Base-by-base conservation (phyloP, 2,329 filamentous ascomycete species). In the Fusarium euwallaceae region DNA sequence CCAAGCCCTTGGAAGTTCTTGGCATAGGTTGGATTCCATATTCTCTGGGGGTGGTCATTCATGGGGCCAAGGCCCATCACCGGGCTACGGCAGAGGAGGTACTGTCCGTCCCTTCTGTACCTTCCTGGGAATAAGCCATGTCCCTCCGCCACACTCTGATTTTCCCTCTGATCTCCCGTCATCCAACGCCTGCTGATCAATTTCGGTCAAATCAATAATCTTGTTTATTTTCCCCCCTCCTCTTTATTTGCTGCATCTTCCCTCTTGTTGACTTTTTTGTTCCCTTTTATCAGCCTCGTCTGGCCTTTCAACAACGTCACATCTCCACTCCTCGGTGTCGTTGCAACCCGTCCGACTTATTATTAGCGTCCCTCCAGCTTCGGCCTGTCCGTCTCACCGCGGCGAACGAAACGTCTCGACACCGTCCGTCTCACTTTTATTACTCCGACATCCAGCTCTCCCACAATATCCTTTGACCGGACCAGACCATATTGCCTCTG, bases 81-180 rank as follows among this genome's bases (percentile, higher is more conserved):
- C 32, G 39, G 24, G 48, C 32, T 29, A 69, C 67, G 64, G 48
- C 39, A 66, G 32, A 32, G 32, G 32, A 32, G 29, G 2, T 9
- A 32, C 10, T 22, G 32, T 34, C 32, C 32, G 32, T 34, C 32
- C 32, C 32, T 34, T 34, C 4, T 32, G 32, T 45, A 45, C 27
- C 36, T 36, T 37, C 37, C 37, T 61, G 9, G 36, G 65, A 11
- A 39, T 37, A 34, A 71, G 64, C 63, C 61, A 39, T 63, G 61
- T 22, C 71, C 58, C 67, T 75, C 72, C 66, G 69, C 72, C 72
- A 74, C 72, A 74, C 48, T 67, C 65, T 69, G 67, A 68, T 74
- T 59, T 74, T 65, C 55, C 43, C 58, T 69, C 45, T 32, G n/a
- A 22, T 17, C 32, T 61, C 39, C 27, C 55, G 53, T 48, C 59